phyloP scores from a whole-genome alignment of 805 yeast genomes.

The Cyberlindnera mrakii region DNA sequence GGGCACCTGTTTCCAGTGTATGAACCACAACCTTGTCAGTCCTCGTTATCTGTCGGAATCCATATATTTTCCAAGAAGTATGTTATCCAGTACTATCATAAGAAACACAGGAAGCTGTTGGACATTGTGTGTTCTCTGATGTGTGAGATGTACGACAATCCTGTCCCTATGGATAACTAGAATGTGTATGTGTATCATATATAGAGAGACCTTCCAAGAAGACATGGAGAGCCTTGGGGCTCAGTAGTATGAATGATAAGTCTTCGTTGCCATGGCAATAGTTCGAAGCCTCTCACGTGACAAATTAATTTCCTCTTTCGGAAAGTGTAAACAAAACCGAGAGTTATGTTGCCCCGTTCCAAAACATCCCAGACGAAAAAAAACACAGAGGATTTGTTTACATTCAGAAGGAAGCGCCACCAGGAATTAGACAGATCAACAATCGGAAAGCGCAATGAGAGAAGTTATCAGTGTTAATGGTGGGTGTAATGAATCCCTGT shows the following conservation, averaged over 20 bases:
- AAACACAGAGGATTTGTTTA: slow-evolving; percentile 18
- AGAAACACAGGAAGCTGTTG: slow-evolving; percentile 14
- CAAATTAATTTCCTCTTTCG: too few species aligned
- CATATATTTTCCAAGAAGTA: slow-evolving; percentile 18
- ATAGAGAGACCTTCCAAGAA: background rate
- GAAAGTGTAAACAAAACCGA: too few species aligned
- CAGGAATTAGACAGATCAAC: slow-evolving; percentile 4
- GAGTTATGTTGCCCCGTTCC: too few species aligned
- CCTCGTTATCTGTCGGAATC: slow-evolving; percentile 17
- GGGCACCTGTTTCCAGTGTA: slow-evolving; percentile 4
- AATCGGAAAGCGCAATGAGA: slow-evolving; percentile 49
- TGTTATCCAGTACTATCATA: slow-evolving; percentile 18
- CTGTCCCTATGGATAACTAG: background rate
- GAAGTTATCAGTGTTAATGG: slow-evolving; percentile 90
- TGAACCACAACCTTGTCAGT: slow-evolving; percentile 14
- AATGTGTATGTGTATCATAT: background rate
- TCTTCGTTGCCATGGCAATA: background rate
- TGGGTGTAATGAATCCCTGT: slow-evolving; percentile 31
- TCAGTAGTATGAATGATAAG: background rate
- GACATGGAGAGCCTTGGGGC: background rate
- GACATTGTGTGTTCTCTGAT: slow-evolving; percentile 17
- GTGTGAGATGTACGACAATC: slow-evolving; percentile 14
- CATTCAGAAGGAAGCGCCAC: slow-evolving; percentile 7
- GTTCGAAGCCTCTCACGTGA: background rate
- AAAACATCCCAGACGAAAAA: background rate